Evolutionary conservation across 805 yeast genomes (phyloP), one percentile per base, ranked within the genome.

Genomic region (Vanderwaltozyma verrucispora): DNA sequence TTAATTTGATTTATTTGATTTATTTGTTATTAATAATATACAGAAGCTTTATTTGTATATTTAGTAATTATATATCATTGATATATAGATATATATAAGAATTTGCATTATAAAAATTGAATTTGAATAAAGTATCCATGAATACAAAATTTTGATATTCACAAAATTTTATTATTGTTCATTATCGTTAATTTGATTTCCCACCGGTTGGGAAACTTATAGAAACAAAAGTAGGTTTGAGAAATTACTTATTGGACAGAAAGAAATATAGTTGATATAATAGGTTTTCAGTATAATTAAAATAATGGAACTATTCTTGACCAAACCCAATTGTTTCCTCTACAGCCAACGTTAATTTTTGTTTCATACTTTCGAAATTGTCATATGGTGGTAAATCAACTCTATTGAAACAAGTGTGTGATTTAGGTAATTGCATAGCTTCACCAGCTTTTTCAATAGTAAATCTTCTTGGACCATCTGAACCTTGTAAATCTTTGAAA

Each of bases 301-400:
- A 19, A 18, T 5, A 12, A 2, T 17, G 18, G n/a, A 19, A 12
- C 16, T 46, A 89, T 70, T 92, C 98, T 67, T 92, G 97, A 42
- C 98, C 98, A 59, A 92, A 92, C 34, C 99, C 99, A 59, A 92
- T 92, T 13, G 99, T 92, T 66, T 92, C 97, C 63, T 92, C 99
- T 28, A 92, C 97, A 23, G 99, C 99, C 60, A 89, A 71, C 26
- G 94, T 81, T 53, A 92, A 72, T 63, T 92, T 92, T 64, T 86
- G 92, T 55, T 77, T 85, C 71, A 92, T 65, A 37, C 83, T 70
- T 37, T 82, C 95, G 59, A 74, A 84, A 56, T 82, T 88, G 41
- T 71, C 72, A 63, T 92, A 92, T 40, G 94, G 95, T 29, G 99
- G 99, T 55, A 92, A 72, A 67, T 92, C 98, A 37, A 92, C 96